Evolutionary conservation across 352 stramenopile genomes (phyloP), one percentile per base, ranked within the genome.

Genomic region (Bremia lactucae): DNA sequence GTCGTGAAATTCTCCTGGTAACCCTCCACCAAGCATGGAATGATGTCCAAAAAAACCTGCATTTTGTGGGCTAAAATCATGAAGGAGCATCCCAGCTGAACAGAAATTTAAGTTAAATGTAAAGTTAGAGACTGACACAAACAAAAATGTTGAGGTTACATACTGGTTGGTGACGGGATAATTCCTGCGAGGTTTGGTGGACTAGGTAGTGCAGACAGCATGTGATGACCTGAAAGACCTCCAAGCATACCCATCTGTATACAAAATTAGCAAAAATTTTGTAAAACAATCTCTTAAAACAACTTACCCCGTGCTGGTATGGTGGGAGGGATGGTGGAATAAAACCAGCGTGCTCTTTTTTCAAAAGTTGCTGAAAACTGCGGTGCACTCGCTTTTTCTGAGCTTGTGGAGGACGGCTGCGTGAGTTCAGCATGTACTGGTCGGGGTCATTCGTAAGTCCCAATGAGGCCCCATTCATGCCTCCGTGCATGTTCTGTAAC

Each of bases 101-200:
- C 6, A 2, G 11, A n/a, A n/a, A n/a, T n/a, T n/a, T n/a, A n/a
- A n/a, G n/a, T n/a, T n/a, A n/a, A n/a, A n/a, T n/a, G n/a, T n/a
- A n/a, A 10, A 31, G n/a, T 38, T 54, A 20, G 28, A 9, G n/a
- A 22, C 15, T n/a, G 31, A 19, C 3, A 28, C 14, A 14, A 41
- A 24, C 24, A 13, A 47, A 44, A n/a, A 47, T 37, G 43, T n/a
- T n/a, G n/a, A n/a, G n/a, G n/a, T n/a, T n/a, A 71, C 71, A 22
- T 69, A 88, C 76, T 86, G 16, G 72, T 86, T 50, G 76, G 76
- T n/a, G 76, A 88, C 26, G 68, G 76, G 16, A 88, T 45, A 36
- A 88, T 79, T 13, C 68, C 72, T 5, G 74, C 69, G 23, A 86
- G 65, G 35, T 80, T 86, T n/a, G 76, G 68, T 13, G 76, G 72